phyloP scores from a whole-genome alignment of 257 asterid species.

The Misopates orontium region DNA sequence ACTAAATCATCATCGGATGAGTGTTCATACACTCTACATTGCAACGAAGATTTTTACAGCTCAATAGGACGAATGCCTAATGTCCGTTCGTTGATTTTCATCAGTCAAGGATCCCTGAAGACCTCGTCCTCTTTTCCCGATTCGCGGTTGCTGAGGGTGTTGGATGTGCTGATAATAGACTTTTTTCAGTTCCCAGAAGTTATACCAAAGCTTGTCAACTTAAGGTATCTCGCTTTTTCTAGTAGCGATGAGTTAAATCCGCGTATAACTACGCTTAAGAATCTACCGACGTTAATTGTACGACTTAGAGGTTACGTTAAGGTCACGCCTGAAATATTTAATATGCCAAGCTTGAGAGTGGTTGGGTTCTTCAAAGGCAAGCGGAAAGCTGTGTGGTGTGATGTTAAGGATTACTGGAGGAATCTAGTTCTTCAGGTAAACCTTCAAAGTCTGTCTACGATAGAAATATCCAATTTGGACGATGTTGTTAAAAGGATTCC shows the following conservation, averaged over 20 bases:
- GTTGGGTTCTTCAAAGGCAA: neutral
- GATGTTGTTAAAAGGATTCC: neutral
- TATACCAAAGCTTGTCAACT: neutral
- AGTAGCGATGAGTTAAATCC: neutral
- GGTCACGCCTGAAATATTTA: neutral
- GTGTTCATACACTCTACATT: neutral
- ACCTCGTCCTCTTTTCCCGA: too few species aligned
- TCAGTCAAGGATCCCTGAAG: too few species aligned
- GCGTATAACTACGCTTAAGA: neutral
- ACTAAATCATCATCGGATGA: neutral
- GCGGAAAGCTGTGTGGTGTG: too few species aligned
- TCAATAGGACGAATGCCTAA: neutral
- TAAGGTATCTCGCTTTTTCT: conserved; percentile 3
- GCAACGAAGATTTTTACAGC: neutral
- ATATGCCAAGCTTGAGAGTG: conserved; percentile 10
- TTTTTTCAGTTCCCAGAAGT: conserved; percentile 1
- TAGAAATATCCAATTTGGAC: neutral
- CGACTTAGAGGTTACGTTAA: neutral
- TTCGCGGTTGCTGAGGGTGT: neutral
- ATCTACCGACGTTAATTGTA: neutral
- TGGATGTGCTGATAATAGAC: conserved; percentile 4
- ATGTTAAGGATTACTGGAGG: neutral
- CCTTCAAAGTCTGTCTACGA: neutral
- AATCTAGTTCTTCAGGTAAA: neutral
- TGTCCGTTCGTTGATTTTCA: neutral